Percentiles rank a stretch among this genome's conserved stretches.
Evolutionary conservation across 495 filamentous ascomycete species (phyloP).

Genomic region (Baudoinia panamericana): DNA sequence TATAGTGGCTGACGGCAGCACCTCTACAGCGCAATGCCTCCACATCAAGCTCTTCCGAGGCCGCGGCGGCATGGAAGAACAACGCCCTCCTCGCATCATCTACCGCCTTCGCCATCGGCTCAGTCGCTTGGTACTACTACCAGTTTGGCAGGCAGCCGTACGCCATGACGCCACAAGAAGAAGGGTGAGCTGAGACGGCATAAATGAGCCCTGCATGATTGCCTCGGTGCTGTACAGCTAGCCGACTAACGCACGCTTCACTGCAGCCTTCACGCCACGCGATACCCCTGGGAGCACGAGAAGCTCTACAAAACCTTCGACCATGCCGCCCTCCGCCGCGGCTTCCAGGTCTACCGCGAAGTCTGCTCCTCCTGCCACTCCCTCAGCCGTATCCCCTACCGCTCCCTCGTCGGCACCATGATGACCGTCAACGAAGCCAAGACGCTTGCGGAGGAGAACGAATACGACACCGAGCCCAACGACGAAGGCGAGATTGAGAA

Average conservation of each 20-base stretch:
- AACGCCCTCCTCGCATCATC: conserved; percentile 73
- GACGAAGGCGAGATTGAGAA: conserved; percentile 96
- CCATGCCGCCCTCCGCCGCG: conserved; percentile 87
- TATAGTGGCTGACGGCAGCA: conserved; percentile 13
- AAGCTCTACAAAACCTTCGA: conserved; percentile 91
- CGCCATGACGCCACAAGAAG: conserved; percentile 86
- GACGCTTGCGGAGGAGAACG: conserved; percentile 89
- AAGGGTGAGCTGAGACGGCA: conserved; percentile 62
- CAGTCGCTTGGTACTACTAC: conserved; percentile 89
- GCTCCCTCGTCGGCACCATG: conserved; percentile 74
- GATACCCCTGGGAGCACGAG: conserved; percentile 92
- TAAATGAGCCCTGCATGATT: too few species aligned
- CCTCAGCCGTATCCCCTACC: conserved; percentile 84
- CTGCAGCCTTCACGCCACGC: conserved; percentile 70
- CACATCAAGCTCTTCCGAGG: conserved; percentile 43
- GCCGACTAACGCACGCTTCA: not conserved
- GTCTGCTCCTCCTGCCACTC: conserved; percentile 98
- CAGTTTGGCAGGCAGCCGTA: conserved; percentile 77
- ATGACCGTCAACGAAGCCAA: conserved; percentile 97
- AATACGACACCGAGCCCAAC: conserved; percentile 98
- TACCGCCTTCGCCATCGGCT: conserved; percentile 71
- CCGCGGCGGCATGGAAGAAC: conserved; percentile 47
- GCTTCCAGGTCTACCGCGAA: conserved; percentile 99
- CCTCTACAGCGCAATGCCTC: conserved; percentile 47
- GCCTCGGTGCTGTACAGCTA: too few species aligned